A percentile compares a stretch with the other conserved stretches of the same genome.
phyloP scores from a whole-genome alignment of 2,329 filamentous ascomycete genomes.

The Apiospora phragmitis region DNA sequence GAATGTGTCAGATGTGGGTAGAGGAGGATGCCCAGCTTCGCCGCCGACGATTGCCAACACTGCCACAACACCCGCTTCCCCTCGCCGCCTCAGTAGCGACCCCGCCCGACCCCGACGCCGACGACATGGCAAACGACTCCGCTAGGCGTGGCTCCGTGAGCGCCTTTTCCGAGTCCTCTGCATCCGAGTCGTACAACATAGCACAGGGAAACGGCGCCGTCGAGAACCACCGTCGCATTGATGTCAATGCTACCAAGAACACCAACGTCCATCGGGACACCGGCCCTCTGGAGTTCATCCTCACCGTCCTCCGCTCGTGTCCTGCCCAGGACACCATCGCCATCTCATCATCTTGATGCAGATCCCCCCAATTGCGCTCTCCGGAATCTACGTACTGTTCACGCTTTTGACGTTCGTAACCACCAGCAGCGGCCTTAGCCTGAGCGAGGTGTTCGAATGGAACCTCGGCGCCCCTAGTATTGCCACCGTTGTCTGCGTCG shows the following conservation, averaged over 20 bases:
- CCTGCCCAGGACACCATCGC: conserved; percentile 94
- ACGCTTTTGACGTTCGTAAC: conserved; percentile 90
- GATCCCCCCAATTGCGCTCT: conserved; percentile 83
- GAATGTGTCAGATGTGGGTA: conserved; percentile 1
- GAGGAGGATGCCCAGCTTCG: conserved; percentile 9
- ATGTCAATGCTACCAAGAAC: conserved; percentile 69
- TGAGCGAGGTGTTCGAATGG: conserved; percentile 89
- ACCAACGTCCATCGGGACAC: conserved; percentile 68
- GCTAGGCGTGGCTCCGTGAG: conserved; percentile 49
- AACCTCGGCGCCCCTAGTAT: conserved; percentile 84
- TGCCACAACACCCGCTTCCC: conserved; percentile 26
- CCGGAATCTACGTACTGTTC: conserved; percentile 88
- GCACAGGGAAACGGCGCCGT: conserved; percentile 39
- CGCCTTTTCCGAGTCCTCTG: conserved; percentile 56
- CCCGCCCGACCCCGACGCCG: conserved; percentile 35
- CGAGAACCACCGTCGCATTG: conserved; percentile 63
- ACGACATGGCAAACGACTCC: conserved; percentile 42
- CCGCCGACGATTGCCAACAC: conserved; percentile 21
- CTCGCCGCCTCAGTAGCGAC: conserved; percentile 33
- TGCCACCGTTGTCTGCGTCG: conserved; percentile 80
- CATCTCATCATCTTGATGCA: conserved; percentile 96
- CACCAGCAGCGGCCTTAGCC: conserved; percentile 74
- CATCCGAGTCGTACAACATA: conserved; percentile 51
- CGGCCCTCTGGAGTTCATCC: conserved; percentile 73
- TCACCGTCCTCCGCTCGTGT: conserved; percentile 85